A percentile compares a stretch with the other conserved stretches of the same genome.
Conservation (phyloP, 23 red algal genomes). For the Pyropia haitanensis region DNA sequence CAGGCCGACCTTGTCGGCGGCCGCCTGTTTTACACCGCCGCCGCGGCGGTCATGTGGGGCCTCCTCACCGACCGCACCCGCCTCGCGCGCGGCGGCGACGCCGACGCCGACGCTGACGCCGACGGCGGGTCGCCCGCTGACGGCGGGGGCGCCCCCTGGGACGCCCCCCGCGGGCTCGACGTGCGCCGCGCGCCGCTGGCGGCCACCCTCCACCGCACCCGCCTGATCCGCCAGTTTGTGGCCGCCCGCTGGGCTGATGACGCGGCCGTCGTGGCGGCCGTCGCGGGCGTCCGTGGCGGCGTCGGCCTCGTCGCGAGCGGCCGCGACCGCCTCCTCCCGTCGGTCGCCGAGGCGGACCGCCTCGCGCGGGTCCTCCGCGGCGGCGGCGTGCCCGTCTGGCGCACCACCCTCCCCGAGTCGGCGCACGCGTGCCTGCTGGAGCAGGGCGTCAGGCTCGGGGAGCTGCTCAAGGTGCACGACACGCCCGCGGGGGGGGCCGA, state of each 20-base stretch:
- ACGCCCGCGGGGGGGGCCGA: no score
- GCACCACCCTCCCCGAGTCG: constrained; percentile 1
- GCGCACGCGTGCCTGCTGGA: constrained; percentile 38
- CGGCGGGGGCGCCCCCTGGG: no score
- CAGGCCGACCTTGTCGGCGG: constrained; percentile 15
- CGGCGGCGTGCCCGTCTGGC: background rate
- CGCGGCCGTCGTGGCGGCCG: background rate
- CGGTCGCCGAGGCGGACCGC: constrained; percentile 18
- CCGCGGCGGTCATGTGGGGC: constrained; percentile 18
- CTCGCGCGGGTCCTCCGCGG: constrained; percentile 12
- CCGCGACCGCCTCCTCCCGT: constrained; percentile 19
- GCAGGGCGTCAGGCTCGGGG: constrained; percentile 9
- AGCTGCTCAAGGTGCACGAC: constrained; percentile 2
- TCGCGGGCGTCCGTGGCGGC: background rate
- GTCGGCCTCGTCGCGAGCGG: constrained; percentile 14
- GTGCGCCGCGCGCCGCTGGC: constrained; percentile 10
- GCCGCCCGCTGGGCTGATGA: constrained; percentile 6
- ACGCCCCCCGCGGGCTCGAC: constrained; percentile 11
- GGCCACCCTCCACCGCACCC: constrained; percentile 18
- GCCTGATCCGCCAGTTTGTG: constrained; percentile 14
- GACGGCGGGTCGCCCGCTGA: no score
- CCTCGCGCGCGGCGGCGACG: background rate
- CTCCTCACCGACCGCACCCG: constrained; percentile 15
- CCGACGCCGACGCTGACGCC: no score
- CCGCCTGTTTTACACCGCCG: constrained; percentile 17